Base-by-base conservation (phyloP, 1,139 yeast genomes). In the Geotrichum candidum region DNA sequence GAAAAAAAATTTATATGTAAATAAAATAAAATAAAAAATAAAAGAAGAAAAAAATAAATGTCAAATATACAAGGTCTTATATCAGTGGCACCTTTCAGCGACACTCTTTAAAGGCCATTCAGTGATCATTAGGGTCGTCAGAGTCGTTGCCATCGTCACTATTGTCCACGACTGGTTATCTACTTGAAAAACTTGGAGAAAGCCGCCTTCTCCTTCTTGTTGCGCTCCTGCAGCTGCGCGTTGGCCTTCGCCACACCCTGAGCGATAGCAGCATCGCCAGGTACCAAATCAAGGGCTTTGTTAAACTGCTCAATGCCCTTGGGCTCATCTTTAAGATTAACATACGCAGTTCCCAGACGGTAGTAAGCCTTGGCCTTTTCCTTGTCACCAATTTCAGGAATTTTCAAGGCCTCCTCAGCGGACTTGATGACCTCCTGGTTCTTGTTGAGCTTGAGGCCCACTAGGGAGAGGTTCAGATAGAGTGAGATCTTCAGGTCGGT, bases 291-390 rank as follows among this genome's bases (percentile, higher is more conserved):
- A 56, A 84, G 76, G 0, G 97, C 97, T 64, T 80, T 77, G 66
- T 84, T 83, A 62, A 90, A 82, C 65, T 84, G 85, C 23, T 74
- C 73, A 63, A 87, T 78, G 0, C 97, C 96, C 61, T 78, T 80
- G 27, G 85, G 90, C 65, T 87, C 89, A 69, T 89, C 85, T 69
- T 86, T 86, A 15, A 80, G 76, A 33, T 83, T 76, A 63, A 83
- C 74, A 57, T 63, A 69, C 82, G 81, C 2, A 89, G 95, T 73
- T 81, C 96, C 97, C 75, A 90, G 85, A 72, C 97, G 85, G 78
- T 88, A 92, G 59, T 83, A 78, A 0, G 97, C 97, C 78, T 92
- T 92, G 9, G 96, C 90, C 72, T 82, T 83, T 35, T 89, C 84
- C 68, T 84, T 83, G 61, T 83, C 87, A 59, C 84, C 90, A 13